phyloP scores from a whole-genome alignment of 2,329 filamentous ascomycete species.

The Chrysoporthe austroafricana region DNA sequence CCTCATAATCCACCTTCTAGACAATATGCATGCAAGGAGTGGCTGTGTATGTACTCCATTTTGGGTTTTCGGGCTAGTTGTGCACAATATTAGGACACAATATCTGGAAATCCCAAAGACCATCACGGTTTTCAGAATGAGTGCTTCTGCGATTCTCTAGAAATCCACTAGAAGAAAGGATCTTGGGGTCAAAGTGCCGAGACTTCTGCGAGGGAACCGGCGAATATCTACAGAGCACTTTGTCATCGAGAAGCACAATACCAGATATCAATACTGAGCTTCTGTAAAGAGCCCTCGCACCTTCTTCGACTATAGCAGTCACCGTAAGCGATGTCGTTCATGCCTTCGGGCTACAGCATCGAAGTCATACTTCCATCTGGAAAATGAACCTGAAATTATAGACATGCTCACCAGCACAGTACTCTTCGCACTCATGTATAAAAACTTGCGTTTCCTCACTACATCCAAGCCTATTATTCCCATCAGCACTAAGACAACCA shows the following conservation, averaged over 20 bases:
- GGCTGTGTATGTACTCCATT: no score
- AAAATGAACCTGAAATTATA: not conserved
- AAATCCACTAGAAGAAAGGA: not conserved
- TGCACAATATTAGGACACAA: no score
- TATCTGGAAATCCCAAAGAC: no score
- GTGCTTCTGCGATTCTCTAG: no score
- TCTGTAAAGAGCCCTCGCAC: not conserved
- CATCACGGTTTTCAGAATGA: no score
- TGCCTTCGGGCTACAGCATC: not conserved
- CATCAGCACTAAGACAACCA: not conserved
- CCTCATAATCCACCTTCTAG: no score
- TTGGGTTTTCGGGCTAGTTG: no score
- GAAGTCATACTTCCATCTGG: not conserved
- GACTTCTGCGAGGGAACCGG: not conserved
- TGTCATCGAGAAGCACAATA: not conserved
- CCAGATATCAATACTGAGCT: not conserved
- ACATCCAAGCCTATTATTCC: not conserved
- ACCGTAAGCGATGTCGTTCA: not conserved
- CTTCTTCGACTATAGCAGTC: not conserved
- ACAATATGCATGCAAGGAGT: no score
- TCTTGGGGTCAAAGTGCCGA: not conserved
- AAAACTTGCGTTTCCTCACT: not conserved
- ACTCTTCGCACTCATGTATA: not conserved
- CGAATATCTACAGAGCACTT: not conserved
- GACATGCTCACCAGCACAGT: not conserved